Percentiles rank a stretch among this genome's conserved stretches.
Conservation (phyloP, 352 stramenopile genomes). For the Phytophthora ohioensis region DNA sequence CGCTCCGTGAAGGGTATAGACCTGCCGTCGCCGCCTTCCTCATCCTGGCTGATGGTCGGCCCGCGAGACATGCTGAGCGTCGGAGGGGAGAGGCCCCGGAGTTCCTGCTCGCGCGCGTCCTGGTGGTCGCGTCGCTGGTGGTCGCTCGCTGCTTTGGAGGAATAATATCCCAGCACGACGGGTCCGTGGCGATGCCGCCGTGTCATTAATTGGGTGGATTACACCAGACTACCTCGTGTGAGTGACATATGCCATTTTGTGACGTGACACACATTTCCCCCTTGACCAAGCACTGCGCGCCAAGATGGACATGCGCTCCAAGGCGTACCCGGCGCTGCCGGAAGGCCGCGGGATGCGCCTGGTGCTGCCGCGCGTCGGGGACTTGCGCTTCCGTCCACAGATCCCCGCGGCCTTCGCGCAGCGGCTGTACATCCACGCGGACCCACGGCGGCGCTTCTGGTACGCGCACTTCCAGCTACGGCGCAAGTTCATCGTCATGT, state of each 20-base stretch:
- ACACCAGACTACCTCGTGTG: constrained; percentile 6
- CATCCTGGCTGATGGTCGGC: constrained; percentile 36
- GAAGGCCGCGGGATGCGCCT: constrained; percentile 45
- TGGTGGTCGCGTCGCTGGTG: constrained; percentile 16
- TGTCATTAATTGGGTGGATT: constrained; percentile 23
- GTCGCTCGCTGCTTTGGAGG: constrained; percentile 17
- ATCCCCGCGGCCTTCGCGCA: constrained; percentile 55
- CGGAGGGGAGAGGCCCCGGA: constrained; percentile 7
- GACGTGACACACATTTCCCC: constrained; percentile 9
- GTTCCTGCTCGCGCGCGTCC: constrained; percentile 2
- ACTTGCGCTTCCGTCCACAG: constrained; percentile 65
- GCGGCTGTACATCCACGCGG: constrained; percentile 63
- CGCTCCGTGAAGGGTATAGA: constrained; percentile 30
- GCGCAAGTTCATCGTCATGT: constrained; percentile 84
- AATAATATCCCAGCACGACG: constrained; percentile 8
- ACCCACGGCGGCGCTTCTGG: constrained; percentile 47
- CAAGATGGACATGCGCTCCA: constrained; percentile 66
- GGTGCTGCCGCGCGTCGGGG: constrained; percentile 62
- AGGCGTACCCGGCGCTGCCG: constrained; percentile 69
- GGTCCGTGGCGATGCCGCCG: neutral
- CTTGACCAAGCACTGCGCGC: constrained; percentile 8
- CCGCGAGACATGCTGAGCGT: constrained; percentile 34
- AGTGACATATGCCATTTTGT: constrained; percentile 20
- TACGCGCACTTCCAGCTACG: constrained; percentile 68
- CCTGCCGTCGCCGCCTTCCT: constrained; percentile 7